phyloP scores from a whole-genome alignment of 1,284 basidiomycete genomes.

The Marasmius oreades region DNA sequence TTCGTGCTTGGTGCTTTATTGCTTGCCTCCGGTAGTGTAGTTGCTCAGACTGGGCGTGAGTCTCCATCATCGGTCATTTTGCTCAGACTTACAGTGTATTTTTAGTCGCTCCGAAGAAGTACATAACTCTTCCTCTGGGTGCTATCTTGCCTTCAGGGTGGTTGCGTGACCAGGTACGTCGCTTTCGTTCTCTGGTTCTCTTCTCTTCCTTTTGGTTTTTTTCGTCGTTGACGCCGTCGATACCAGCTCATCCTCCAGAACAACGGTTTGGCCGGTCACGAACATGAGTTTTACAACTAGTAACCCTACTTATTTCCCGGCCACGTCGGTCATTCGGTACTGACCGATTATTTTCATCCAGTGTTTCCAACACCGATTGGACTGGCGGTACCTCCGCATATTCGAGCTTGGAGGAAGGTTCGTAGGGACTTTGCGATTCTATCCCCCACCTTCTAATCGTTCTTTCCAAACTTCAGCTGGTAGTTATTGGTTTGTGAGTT shows the following conservation, averaged over 20 bases:
- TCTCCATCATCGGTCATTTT: not conserved
- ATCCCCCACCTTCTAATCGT: not conserved
- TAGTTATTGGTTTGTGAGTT: constrained; percentile 4
- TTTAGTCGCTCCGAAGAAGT: constrained; percentile 50
- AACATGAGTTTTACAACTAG: constrained; percentile 54
- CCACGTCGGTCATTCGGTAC: not conserved
- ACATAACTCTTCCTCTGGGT: constrained; percentile 44
- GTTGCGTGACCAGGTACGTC: constrained; percentile 46
- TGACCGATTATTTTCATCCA: constrained; percentile 15
- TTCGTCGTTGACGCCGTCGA: not conserved
- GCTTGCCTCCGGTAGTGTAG: not conserved
- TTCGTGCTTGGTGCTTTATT: too few species aligned
- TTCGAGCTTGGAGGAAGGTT: constrained; percentile 52
- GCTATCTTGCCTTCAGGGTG: constrained; percentile 47
- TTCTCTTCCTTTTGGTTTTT: not conserved
- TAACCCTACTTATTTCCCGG: constrained; percentile 21
- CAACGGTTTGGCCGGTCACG: constrained; percentile 51
- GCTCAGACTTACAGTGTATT: not conserved
- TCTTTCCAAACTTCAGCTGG: not conserved
- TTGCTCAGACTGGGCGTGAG: constrained; percentile 4
- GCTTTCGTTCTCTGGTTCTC: not conserved
- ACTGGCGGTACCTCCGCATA: constrained; percentile 46
- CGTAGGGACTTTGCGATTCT: constrained; percentile 5
- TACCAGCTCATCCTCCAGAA: constrained; percentile 46
- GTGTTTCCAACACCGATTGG: constrained; percentile 51